Conservation (phyloP, 83 land plant species). For the Thuja plicata region DNA sequence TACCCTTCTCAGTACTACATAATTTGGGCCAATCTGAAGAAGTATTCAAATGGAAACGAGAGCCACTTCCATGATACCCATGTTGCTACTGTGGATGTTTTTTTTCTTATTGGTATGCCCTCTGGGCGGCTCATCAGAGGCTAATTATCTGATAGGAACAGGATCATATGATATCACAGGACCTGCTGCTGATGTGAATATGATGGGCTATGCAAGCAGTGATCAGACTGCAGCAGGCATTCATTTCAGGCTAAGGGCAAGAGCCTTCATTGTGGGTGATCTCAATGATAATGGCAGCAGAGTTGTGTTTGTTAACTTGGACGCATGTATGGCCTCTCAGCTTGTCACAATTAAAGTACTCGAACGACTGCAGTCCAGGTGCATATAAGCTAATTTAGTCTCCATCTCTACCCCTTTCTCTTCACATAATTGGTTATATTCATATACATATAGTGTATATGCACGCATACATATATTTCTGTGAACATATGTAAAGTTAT, state of each 20-base stretch:
- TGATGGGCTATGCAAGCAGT: slow-evolving; percentile 77
- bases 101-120: not conserved
- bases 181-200: slow-evolving; percentile 71
- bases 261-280: slow-evolving; percentile 69
- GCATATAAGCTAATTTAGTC: not conserved
- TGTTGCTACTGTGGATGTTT: not conserved
- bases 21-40: not conserved
- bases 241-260: slow-evolving; percentile 62
- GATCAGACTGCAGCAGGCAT: slow-evolving; percentile 53
- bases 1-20: not conserved
- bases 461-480: not conserved
- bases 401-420: not conserved
- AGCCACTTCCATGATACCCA: not conserved
- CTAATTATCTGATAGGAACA: slow-evolving; percentile 53
- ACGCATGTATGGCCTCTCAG: slow-evolving; percentile 77
- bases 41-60: not conserved
- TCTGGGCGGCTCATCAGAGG: not conserved
- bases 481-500: not conserved
- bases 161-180: slow-evolving; percentile 79
- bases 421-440: too few species aligned
- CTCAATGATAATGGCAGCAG: slow-evolving; percentile 34
- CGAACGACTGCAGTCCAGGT: slow-evolving; percentile 58
- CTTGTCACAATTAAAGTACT: slow-evolving; percentile 62
- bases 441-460: too few species aligned
- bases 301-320: slow-evolving; percentile 66